Evolutionary conservation across 1,139 yeast species (phyloP), one percentile per base, ranked within the genome.

Genomic region (Diutina ranongensis): DNA sequence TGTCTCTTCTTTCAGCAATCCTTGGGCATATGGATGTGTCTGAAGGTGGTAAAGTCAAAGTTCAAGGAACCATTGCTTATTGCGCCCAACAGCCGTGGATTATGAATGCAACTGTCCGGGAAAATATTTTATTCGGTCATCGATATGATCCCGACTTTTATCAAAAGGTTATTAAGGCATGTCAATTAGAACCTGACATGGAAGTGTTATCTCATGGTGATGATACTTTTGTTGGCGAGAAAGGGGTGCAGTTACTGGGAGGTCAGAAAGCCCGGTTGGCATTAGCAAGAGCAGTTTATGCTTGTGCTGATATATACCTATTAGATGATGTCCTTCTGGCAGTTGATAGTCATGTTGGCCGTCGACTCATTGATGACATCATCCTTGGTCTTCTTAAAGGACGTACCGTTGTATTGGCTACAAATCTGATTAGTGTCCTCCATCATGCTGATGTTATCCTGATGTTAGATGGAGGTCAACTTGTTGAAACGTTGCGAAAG

Each of bases 371-470:
- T 9, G 25, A 27, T 8, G n/a, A 40, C 19, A 19, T 25, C 10
- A 19, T 40, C 27, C 28, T 27, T 16, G 44, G 44, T 1, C 33
- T 28, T 18, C 44, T 40, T 19, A 55, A 62, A 4, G 48, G 59
- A 3, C 66, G 65, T 45, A 66, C 72, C 0, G 57, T 60, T 7
- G 55, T 68, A 15, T 57, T 68, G 31, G 67, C 70, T 15, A 67
- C 73, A 1, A 68, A 68, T 49, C 62, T 67, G 2, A 63, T 67
- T 4, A 54, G 60, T 4, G 69, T 67, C 3, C 60, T 68, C 46
- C 60, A 57, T 36, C 57, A 58, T 44, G 62, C 72, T 9, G 56
- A 61, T 44, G 55, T 57, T 32, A 62, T 68, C 35, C 52, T 54
- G 21, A 55, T 66, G 38, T 50, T 68, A 12, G 57, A 59, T 32